phyloP scores from a whole-genome alignment of 768 basidiomycete species.

The Tephrocybe sp. region DNA sequence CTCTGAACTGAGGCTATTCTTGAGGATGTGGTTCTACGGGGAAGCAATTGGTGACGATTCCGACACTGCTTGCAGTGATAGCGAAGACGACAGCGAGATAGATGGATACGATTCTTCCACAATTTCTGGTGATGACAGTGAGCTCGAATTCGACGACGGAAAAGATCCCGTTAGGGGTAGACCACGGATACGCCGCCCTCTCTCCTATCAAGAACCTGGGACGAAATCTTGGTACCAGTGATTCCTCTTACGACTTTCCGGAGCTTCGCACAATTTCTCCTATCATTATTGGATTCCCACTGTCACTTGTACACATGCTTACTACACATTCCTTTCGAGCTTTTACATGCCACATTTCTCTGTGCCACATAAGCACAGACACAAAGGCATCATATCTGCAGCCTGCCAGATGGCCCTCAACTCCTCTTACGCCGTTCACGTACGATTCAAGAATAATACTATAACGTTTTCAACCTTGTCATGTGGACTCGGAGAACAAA shows the following conservation, averaged over 20 bases:
- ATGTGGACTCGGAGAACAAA: background rate
- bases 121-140: constrained; percentile 5
- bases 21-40: constrained; percentile 66
- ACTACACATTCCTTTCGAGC: constrained; percentile 10
- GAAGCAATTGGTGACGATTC: constrained; percentile 21
- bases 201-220: constrained; percentile 33
- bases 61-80: constrained; percentile 34
- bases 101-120: constrained; percentile 22
- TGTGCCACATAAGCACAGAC: constrained; percentile 9
- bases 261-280: constrained; percentile 6
- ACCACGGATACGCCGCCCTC: constrained; percentile 36
- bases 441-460: too few relatives aligned
- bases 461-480: too few relatives aligned
- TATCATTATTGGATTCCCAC: constrained; percentile 21
- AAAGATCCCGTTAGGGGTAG: constrained; percentile 41
- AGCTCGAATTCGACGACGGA: constrained; percentile 29
- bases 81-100: constrained; percentile 17
- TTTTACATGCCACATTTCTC: constrained; percentile 4
- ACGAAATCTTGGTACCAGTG: constrained; percentile 20
- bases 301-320: constrained; percentile 2
- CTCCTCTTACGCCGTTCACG: too few relatives aligned
- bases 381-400: background rate
- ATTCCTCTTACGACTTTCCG: constrained; percentile 1
- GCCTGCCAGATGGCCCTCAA: background rate
- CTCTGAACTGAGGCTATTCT: constrained; percentile 72